Evolutionary conservation across 495 filamentous ascomycete species (phyloP), one percentile per base, ranked within the genome.

Genomic region (Neurospora sp.): DNA sequence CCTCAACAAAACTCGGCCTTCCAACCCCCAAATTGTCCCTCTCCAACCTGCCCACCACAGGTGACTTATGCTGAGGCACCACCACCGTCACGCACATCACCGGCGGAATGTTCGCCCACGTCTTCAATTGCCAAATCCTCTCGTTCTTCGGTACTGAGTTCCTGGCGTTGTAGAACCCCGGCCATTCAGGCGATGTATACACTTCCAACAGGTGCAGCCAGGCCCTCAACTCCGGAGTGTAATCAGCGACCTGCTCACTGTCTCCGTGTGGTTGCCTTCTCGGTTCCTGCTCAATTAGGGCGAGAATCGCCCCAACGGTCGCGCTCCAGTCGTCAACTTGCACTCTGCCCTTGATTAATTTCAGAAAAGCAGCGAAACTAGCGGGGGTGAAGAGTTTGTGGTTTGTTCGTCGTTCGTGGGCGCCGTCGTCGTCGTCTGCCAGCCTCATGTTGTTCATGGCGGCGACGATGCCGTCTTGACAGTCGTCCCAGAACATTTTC

Each of bases 41-140:
- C 53, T 65, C 53, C 27, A 65, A 77, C 76, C 31, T 79, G 12
- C 40, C 80, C 53, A 82, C 40, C 14, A 70, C 73, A 14, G 73
- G 80, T 40, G 69, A 75, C 42, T 70, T 45, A 10, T 65, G 37
- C 59, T 76, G 76, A 38, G 82, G 81, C 20, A 84, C 77, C 40
- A 77, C 72, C 61, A 84, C 72, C 14, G 81, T 84, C 20, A 83
- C 40, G 74, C 81, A 83, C 27, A 83, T 71, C 9, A 78, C 75
- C n/a, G 79, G 71, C 8, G 82, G 82, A 65, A 84, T 76, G 53
- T 79, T 31, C 53, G 0, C 3, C 53, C 53, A 65, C 44, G 22
- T 75, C 74, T 81, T 78, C 83, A 39, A 65, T 68, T 39, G 40
- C 18, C 14, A 72, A n/a, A 22, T 12, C n/a, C 12, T 61, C 5